Percentiles rank a stretch among this genome's conserved stretches.
Evolutionary conservation across 2,329 filamentous ascomycete genomes (phyloP).

Genomic region (Aspergillus piperis): DNA sequence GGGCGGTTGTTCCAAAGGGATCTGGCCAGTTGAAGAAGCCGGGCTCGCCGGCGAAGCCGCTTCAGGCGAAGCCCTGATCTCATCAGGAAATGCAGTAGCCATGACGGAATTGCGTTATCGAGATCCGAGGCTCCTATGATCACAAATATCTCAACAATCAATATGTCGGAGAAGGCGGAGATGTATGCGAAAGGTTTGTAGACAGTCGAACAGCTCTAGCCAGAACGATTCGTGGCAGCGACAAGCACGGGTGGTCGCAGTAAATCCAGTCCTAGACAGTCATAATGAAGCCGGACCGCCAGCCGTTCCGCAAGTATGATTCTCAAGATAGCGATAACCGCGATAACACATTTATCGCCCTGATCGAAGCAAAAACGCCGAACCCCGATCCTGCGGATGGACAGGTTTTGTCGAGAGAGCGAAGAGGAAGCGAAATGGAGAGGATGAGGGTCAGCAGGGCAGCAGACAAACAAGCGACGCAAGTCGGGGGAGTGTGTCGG

Average conservation of each 20-base stretch:
- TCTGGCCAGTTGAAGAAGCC: conserved; percentile 35
- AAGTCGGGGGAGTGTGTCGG: conserved; percentile 12
- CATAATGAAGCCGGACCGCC: conserved; percentile 18
- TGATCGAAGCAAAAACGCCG: conserved; percentile 8
- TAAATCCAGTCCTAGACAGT: conserved; percentile 14
- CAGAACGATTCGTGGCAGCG: conserved; percentile 9
- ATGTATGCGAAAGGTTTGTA: background rate
- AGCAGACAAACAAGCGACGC: conserved; percentile 5
- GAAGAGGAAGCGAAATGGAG: conserved; percentile 1
- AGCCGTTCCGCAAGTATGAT: conserved; percentile 9
- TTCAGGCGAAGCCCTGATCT: conserved; percentile 35
- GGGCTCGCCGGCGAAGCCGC: conserved; percentile 38
- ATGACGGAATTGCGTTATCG: conserved; percentile 25
- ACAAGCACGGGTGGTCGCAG: conserved; percentile 17
- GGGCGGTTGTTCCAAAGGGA: conserved; percentile 45
- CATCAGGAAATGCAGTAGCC: conserved; percentile 32
- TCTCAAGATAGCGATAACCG: background rate
- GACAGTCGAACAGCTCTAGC: background rate
- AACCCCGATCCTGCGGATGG: conserved; percentile 14
- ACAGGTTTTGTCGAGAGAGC: conserved; percentile 1
- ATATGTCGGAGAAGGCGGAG: background rate
- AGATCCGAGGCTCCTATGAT: background rate
- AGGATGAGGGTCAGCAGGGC: conserved; percentile 15
- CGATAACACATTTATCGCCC: background rate
- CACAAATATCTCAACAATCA: background rate